Base-by-base conservation (phyloP, 768 basidiomycete genomes). In the Collybiopsis luxurians region DNA sequence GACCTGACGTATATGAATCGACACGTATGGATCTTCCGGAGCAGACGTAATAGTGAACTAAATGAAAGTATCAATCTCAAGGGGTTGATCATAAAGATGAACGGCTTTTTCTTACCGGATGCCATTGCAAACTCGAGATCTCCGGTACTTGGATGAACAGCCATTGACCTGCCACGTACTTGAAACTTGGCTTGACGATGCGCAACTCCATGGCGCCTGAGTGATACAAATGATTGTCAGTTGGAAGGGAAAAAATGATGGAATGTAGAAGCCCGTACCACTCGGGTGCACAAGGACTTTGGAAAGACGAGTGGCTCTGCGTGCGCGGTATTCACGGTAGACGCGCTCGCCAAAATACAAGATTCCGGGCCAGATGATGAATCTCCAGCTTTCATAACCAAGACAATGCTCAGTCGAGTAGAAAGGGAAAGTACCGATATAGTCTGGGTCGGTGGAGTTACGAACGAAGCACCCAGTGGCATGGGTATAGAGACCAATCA, bases 391-490 rank as follows among this genome's bases (percentile, higher is more conserved):
- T 57, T 84, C 72, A 73, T 98, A 98, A 4, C 95, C 95, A 58
- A 96, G 81, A 67, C 95, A 98, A 64, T 92, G 87, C n/a, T 87
- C 68, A 0, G 89, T 86, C 19, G 82, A 81, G 75, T 95, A 95
- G 79, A 94, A 96, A 0, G 93, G 93, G 81, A 95, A 96, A 1
- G 76, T 69, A 1, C 69, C 3, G 56, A 75, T 86, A 68, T 82
- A 85, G 60, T 84, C 88, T n/a, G 93, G 92, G 31, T 85, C 69
- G 15, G 77, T 74, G n/a, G 82, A 77, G 69, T 94, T 92, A 47
- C 95, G 92, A 57, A 98, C 95, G 72, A 98, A 98, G 72, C 95
- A 98, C 4, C 95, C 94, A 55, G 89, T 89, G 9, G 94, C 93
- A 69, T 95, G 94, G 21, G 90, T 81, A 72, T 90, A 96, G 46